Conservation (phyloP, 768 basidiomycete species). For the Floccularia luteovirens region DNA sequence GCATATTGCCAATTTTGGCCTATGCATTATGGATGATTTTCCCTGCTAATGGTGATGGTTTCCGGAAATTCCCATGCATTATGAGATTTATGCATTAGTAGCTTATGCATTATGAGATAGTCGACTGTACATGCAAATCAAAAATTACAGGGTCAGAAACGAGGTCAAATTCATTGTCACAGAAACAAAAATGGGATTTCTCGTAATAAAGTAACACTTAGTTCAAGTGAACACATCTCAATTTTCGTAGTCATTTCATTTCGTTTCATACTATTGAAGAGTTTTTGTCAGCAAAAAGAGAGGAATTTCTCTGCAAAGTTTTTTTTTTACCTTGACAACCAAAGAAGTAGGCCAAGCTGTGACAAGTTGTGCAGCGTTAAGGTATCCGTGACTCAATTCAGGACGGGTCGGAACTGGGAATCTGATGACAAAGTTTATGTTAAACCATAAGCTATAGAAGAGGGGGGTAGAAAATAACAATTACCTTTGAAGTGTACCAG, state of each 20-base stretch:
- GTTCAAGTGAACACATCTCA: too few species aligned
- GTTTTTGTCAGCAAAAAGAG: not conserved
- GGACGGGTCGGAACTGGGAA: conserved; percentile 42
- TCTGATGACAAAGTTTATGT: conserved; percentile 17
- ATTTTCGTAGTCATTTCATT: too few species aligned
- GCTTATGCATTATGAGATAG: not conserved
- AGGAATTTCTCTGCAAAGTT: not conserved
- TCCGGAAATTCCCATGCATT: not conserved
- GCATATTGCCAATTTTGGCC: not conserved
- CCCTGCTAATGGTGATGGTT: not conserved
- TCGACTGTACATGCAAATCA: too few species aligned
- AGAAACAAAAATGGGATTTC: too few species aligned
- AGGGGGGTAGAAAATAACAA: conserved; percentile 2
- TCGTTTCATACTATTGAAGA: conserved; percentile 1
- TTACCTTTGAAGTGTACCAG: conserved; percentile 54
- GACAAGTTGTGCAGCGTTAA: conserved; percentile 39
- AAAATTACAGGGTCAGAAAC: too few species aligned
- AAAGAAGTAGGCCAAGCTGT: conserved; percentile 65
- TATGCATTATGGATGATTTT: not conserved
- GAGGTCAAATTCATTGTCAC: too few species aligned
- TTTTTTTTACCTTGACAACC: conserved; percentile 43
- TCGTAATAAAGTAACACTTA: too few species aligned
- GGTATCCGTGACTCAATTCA: conserved; percentile 46
- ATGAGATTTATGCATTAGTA: conserved; percentile 1
- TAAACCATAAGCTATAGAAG: not conserved